These are phyloP conservation scores for Citrus hindsii DNA, from an alignment of 345 rosid species.

Conservation along the genomic window DNA sequence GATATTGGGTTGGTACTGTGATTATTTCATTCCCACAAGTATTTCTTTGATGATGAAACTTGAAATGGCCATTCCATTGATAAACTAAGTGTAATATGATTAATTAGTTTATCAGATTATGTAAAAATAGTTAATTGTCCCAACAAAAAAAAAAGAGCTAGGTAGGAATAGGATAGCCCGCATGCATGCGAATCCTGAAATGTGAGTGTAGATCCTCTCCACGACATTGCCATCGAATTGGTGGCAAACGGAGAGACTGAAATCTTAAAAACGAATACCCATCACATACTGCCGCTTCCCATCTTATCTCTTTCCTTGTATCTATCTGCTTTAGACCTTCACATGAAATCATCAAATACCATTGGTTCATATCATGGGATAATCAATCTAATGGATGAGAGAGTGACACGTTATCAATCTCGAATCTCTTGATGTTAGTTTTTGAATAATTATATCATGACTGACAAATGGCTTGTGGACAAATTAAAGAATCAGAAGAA, in stretches of 20 bases:
- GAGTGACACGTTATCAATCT: constrained; percentile 6
- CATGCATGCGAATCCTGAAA: background rate
- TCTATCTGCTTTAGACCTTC: background rate
- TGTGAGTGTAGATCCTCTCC: constrained; percentile 2
- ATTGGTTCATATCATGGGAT: background rate
- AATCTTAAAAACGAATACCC: constrained; percentile 29
- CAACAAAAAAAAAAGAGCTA: background rate
- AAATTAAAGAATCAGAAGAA: constrained; percentile 6
- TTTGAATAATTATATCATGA: too few relatives aligned
- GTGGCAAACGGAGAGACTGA: constrained; percentile 28
- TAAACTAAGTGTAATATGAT: too few relatives aligned
- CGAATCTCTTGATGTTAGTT: too few relatives aligned
- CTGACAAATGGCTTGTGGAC: background rate
- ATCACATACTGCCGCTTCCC: constrained; percentile 15
- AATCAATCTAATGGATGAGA: constrained; percentile 10
- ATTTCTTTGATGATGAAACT: too few relatives aligned
- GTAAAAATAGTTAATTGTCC: too few relatives aligned
- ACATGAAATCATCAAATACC: background rate
- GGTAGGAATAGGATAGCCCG: background rate
- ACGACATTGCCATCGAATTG: background rate
- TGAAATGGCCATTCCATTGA: too few relatives aligned
- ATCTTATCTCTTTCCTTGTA: constrained; percentile 22
- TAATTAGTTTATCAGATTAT: too few relatives aligned
- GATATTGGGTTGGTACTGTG: background rate
- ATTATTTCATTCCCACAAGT: background rate